Conservation (phyloP, 2,329 filamentous ascomycete genomes). For the Fusarium gaditjirri region DNA sequence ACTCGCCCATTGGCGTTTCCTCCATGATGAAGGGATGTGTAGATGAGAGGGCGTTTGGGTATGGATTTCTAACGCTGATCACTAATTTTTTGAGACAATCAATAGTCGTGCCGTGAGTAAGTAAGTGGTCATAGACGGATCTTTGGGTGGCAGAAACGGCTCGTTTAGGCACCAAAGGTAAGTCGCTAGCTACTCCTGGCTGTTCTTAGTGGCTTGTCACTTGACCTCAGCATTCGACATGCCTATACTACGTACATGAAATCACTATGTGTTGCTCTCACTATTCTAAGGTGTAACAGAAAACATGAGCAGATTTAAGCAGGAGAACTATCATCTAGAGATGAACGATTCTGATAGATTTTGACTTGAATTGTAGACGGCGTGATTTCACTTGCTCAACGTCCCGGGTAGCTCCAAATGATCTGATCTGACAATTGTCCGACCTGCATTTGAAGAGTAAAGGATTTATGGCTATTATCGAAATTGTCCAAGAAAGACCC, state of each 20-base stretch:
- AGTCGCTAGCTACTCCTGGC: neutral
- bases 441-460: neutral
- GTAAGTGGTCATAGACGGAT: constrained; percentile 8
- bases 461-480: neutral
- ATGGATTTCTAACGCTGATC: neutral
- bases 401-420: neutral
- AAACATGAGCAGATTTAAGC: neutral
- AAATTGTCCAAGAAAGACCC: too few relatives aligned
- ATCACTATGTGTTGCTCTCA: neutral
- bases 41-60: neutral
- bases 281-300: neutral
- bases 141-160: constrained; percentile 19
- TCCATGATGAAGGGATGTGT: constrained; percentile 40
- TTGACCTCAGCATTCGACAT: constrained; percentile 19
- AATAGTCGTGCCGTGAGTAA: neutral
- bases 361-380: neutral
- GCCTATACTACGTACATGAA: neutral
- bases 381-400: neutral
- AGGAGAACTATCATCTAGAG: too few relatives aligned
- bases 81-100: neutral
- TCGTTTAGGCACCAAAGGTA: constrained; percentile 29
- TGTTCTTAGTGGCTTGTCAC: constrained; percentile 22
- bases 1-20: constrained; percentile 50
- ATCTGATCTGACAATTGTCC: neutral
- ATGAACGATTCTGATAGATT: neutral